Conservation (phyloP, 495 filamentous ascomycete genomes). For the Aspergillus ostianus region DNA sequence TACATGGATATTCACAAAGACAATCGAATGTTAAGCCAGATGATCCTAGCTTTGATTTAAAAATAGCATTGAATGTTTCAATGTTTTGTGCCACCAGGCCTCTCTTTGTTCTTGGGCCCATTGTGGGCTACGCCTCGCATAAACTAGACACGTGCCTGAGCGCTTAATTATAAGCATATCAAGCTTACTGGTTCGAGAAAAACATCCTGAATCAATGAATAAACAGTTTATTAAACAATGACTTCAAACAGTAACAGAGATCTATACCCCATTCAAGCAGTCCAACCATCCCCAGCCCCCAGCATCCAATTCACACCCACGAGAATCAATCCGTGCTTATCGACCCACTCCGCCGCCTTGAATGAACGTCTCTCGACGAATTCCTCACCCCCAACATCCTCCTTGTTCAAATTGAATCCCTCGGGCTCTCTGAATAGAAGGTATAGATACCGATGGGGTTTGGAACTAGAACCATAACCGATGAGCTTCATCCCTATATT, state of each 20-base stretch:
- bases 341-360: slow-evolving; percentile 13
- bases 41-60: too few relatives aligned
- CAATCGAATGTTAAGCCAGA: too few relatives aligned
- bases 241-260: not conserved
- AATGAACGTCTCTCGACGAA: slow-evolving; percentile 19
- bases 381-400: slow-evolving; percentile 21
- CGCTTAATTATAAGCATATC: too few relatives aligned
- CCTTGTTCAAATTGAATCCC: slow-evolving; percentile 8
- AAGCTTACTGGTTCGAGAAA: too few relatives aligned
- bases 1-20: too few relatives aligned
- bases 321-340: slow-evolving; percentile 11
- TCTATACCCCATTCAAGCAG: not conserved
- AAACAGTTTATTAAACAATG: too few relatives aligned
- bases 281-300: slow-evolving; percentile 21
- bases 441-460: slow-evolving; percentile 19
- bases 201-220: too few relatives aligned
- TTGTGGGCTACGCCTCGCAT: too few relatives aligned
- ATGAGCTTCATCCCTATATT: not conserved
- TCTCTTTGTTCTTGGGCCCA: too few relatives aligned
- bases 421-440: slow-evolving; percentile 17
- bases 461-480: slow-evolving; percentile 2
- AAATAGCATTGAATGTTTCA: too few relatives aligned
- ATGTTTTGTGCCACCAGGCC: too few relatives aligned
- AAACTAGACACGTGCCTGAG: too few relatives aligned
- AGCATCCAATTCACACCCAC: slow-evolving; percentile 21